These are phyloP conservation scores for Ophiostoma pallidulum DNA, from an alignment of 2,329 filamentous ascomycete species.

Conservation along the genomic window DNA sequence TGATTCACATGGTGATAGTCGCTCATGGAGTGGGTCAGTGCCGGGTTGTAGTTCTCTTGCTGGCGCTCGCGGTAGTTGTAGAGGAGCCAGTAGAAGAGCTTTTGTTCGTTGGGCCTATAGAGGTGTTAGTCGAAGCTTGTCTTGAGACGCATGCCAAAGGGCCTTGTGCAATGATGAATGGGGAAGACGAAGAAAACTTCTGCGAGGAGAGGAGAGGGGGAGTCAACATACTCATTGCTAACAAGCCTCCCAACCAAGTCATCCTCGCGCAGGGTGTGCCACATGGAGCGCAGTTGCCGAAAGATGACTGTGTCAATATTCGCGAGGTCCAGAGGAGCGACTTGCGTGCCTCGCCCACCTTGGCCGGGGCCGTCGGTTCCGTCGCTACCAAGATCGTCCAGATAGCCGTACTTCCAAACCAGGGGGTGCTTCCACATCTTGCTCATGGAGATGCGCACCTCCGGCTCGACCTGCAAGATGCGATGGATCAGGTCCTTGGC, in stretches of 20 bases:
- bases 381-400: conserved; percentile 58
- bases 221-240: conserved; percentile 47
- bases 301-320: conserved; percentile 76
- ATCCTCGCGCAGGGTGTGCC: conserved; percentile 75
- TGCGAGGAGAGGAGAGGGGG: not conserved
- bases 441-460: conserved; percentile 66
- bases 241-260: conserved; percentile 61
- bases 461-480: conserved; percentile 72
- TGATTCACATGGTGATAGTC: conserved; percentile 77
- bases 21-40: conserved; percentile 75
- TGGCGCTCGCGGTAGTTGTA: conserved; percentile 74
- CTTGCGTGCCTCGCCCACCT: conserved; percentile 51
- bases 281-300: conserved; percentile 78
- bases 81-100: conserved; percentile 83
- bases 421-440: conserved; percentile 82
- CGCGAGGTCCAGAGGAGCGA: conserved; percentile 46
- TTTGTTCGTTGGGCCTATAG: conserved; percentile 71
- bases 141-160: too few relatives aligned
- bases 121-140: too few relatives aligned
- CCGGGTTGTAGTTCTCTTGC: conserved; percentile 75
- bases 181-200: not conserved
- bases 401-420: conserved; percentile 71
- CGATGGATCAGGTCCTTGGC: conserved; percentile 67
- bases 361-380: conserved; percentile 34
- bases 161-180: too few relatives aligned